Percentiles rank a stretch among this genome's conserved stretches.
These are phyloP conservation scores for Gentiana macrophylla DNA, from an alignment of 257 asterid species.

Conservation along the genomic window DNA sequence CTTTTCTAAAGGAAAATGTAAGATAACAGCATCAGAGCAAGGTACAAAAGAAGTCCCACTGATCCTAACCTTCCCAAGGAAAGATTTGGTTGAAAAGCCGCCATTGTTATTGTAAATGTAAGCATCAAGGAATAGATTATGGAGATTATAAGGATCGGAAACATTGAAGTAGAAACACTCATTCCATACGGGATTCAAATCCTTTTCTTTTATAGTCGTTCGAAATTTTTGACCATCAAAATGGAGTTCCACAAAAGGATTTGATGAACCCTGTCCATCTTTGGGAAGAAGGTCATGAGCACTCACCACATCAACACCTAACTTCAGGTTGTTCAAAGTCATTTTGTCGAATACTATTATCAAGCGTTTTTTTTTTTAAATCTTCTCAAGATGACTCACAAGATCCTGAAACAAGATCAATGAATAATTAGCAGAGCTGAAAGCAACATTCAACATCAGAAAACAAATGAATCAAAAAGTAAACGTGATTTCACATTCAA, in stretches of 20 bases:
- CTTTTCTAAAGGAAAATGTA: conserved; percentile 80
- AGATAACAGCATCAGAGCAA: conserved; percentile 56
- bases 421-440: neutral
- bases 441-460: neutral
- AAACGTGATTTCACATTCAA: too few species aligned
- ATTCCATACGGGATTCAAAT: conserved; percentile 78
- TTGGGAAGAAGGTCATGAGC: conserved; percentile 85
- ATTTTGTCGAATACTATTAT: conserved; percentile 14
- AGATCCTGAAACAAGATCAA: conserved; percentile 9
- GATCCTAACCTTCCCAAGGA: conserved; percentile 71
- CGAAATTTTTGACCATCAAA: conserved; percentile 71
- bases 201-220: conserved; percentile 70
- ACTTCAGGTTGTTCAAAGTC: conserved; percentile 57
- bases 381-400: conserved; percentile 11
- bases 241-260: conserved; percentile 62
- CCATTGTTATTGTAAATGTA: conserved; percentile 44
- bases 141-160: conserved; percentile 63
- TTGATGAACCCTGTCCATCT: conserved; percentile 90
- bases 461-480: too few species aligned
- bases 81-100: conserved; percentile 38
- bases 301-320: conserved; percentile 66
- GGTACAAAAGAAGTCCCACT: conserved; percentile 79
- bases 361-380: neutral
- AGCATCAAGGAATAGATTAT: conserved; percentile 46
- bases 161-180: conserved; percentile 78